Percentiles rank a stretch among this genome's conserved stretches.
Conservation (phyloP, 768 basidiomycete species). For the Suillus lakei region DNA sequence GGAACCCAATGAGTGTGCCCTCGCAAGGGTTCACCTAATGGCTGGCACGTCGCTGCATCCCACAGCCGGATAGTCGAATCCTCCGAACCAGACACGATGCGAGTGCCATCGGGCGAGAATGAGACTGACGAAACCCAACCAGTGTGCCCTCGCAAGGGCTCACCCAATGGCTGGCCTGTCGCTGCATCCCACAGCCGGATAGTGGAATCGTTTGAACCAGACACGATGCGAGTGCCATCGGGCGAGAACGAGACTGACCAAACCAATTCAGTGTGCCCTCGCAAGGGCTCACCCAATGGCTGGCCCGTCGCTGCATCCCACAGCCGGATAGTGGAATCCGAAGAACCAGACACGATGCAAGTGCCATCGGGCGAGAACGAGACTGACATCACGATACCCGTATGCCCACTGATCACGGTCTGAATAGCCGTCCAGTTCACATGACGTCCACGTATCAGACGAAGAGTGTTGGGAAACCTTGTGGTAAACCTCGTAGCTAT, state of each 20-base stretch:
- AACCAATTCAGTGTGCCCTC: conserved; percentile 10
- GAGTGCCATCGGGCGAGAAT: conserved; percentile 19
- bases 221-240: conserved; percentile 11
- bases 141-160: conserved; percentile 12
- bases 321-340: conserved; percentile 18
- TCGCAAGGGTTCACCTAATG: conserved; percentile 1
- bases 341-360: conserved; percentile 22
- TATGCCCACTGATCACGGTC: conserved; percentile 8
- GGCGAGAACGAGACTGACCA: conserved; percentile 17
- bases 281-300: conserved; percentile 2
- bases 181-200: conserved; percentile 8
- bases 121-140: conserved; percentile 6
- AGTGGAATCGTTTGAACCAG: conserved; percentile 19
- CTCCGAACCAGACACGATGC: conserved; percentile 14
- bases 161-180: conserved; percentile 1
- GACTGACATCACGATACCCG: not conserved
- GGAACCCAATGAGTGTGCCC: conserved; percentile 19
- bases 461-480: conserved; percentile 2
- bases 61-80: conserved; percentile 13
- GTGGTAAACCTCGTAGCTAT: conserved; percentile 14
- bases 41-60: conserved; percentile 9
- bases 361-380: conserved; percentile 19
- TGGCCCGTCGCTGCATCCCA: conserved; percentile 24
- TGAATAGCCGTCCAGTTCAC: conserved; percentile 10
- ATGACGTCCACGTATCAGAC: not conserved